Base-by-base conservation (phyloP, 2,329 filamentous ascomycete species). In the Ambrosiella cleistominuta region DNA sequence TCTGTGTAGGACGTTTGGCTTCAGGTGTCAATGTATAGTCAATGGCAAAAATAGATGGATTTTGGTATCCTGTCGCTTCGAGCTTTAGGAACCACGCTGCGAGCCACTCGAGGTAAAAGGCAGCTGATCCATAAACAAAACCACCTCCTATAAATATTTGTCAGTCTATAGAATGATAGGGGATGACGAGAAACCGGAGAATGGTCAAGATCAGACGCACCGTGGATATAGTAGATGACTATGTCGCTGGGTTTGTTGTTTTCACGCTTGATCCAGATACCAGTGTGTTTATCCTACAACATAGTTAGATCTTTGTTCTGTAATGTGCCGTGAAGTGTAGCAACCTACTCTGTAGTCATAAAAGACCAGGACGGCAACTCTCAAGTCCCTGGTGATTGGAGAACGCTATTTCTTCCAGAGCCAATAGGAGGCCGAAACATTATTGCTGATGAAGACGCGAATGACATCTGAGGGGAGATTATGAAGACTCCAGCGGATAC, bases 31-130 rank as follows among this genome's bases (percentile, higher is more conserved):
- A 74, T 0, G 83, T 88, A 66, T 93, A 93, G 61, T 93, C 86
- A 4, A 93, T 73, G 0, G 84, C 81, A 65, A 93, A 88, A 2
- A 93, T 77, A 19, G 85, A 84, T 0, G 88, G 88, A 65, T 90
- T 93, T 8, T 71, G 67, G 67, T 85, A 91, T 1, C 84, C 85
- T 15, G 74, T 72, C 56, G 77, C 70, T 58, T 79, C 74, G 44
- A 94, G 74, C 15, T 88, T 70, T 49, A 75, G 73, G 11, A 86
- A 71, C 83, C 84, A 88, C 7, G 81, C 78, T 57, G 91, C 72
- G 2, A 94, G 74, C 63, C 91, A 93, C 65, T 94, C 88, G 40
- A 90, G 77, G 67, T 94, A 94, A 68, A 94, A 94, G 70, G 85
- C 86, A 15, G 78, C 74, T 11, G 85, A 88, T 2, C 88, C 88